Evolutionary conservation across 2,329 filamentous ascomycete genomes (phyloP), one percentile per base, ranked within the genome.

Genomic region (Fusarium penzigii): DNA sequence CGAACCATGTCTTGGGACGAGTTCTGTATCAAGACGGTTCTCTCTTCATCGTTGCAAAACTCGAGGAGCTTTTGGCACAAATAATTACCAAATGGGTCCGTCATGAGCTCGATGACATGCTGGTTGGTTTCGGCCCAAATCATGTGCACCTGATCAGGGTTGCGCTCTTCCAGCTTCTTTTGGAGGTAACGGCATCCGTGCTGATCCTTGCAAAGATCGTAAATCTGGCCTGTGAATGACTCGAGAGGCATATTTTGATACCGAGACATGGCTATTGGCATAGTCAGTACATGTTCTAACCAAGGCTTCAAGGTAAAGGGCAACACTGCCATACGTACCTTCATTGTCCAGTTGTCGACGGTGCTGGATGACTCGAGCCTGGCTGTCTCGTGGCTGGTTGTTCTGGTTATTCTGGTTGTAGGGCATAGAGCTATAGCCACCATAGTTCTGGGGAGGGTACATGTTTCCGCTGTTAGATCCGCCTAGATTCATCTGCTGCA

Each of bases 61-160:
- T 99, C 94, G 32, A 99, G 83, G 57, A 99, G 80, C 82, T 97
- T 99, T 79, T 99, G 94, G 79, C 93, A 97, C 62, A 99, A 86
- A 74, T 99, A 99, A 79, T 99, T 99, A 71, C 94, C 94, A 72
- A 99, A 99, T 10, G 94, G 93, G 74, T 99, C 93, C 55, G 92
- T 97, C 94, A 99, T 99, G 60, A 99, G 81, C 77, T 99, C 94
- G 58, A 96, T 87, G 63, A 99, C 92, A 71, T 97, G 92, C 68
- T 89, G 83, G 69, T 93, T 91, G 48, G 92, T 96, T 78, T 99
- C 94, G 29, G 87, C 79, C 80, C 95, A 99, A 71, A 99, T 97
- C 78, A 92, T 86, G 71, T 95, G 89, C 46, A 97, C 83, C 65
- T 95, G 85, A 29, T 93, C 88, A 6, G 88, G 82, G 62, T 88